These are phyloP conservation scores for Oenanthe sinensis DNA, from an alignment of 129 eudicot genomes.

Conservation along the genomic window DNA sequence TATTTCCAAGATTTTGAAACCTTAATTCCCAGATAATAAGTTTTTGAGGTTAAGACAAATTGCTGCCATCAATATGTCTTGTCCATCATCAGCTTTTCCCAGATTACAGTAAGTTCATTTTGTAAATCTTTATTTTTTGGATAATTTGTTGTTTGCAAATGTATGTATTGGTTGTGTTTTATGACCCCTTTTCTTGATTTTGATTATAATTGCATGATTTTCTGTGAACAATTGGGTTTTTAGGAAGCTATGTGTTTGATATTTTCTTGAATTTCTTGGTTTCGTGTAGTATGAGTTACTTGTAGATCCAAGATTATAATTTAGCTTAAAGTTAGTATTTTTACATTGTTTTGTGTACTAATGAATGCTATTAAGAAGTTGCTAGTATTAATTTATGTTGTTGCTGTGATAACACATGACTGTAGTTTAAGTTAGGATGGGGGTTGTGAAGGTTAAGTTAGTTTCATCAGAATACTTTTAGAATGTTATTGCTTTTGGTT, in stretches of 20 bases:
- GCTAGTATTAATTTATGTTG: not conserved
- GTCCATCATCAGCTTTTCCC: slow-evolving; percentile 54
- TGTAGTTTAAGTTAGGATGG: not conserved
- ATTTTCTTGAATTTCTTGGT: not conserved
- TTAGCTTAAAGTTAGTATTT: not conserved
- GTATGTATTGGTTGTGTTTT: slow-evolving; percentile 5
- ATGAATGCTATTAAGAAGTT: not conserved
- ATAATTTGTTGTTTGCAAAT: not conserved
- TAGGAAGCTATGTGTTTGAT: not conserved
- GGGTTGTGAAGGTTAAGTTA: not conserved
- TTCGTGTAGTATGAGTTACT: not conserved
- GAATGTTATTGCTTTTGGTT: not conserved
- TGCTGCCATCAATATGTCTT: slow-evolving; percentile 62
- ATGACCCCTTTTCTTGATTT: not conserved
- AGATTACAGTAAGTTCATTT: slow-evolving; percentile 34
- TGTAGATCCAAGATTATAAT: not conserved
- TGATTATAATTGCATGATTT: not conserved
- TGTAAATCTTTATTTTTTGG: not conserved
- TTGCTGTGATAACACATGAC: not conserved
- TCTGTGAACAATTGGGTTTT: not conserved
- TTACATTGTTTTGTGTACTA: not conserved
- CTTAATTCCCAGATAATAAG: not conserved
- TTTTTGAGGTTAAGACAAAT: slow-evolving; percentile 15
- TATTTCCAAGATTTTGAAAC: not conserved
- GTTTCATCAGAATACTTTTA: not conserved